Percentiles rank a stretch among this genome's conserved stretches.
These are phyloP conservation scores for Sporothrix pallida DNA, from an alignment of 2,329 filamentous ascomycete genomes.

Conservation along the genomic window DNA sequence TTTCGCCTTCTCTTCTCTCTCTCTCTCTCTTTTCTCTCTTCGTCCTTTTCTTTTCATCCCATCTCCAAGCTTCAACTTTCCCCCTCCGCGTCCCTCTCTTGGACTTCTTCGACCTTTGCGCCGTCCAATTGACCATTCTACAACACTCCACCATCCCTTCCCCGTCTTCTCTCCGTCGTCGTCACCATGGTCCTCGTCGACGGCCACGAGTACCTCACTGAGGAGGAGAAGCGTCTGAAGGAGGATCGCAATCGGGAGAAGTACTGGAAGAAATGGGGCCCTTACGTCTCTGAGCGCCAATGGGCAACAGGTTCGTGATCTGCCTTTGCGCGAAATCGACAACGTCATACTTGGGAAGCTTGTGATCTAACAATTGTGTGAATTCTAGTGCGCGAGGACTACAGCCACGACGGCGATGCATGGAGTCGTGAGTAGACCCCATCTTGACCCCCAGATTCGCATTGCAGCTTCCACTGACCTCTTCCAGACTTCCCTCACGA, in stretches of 20 bases:
- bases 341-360: neutral
- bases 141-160: neutral
- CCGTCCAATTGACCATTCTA: slow-evolving; percentile 21
- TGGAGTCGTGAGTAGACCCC: slow-evolving; percentile 80
- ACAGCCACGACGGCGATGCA: slow-evolving; percentile 85
- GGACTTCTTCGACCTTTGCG: neutral
- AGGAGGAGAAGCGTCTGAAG: slow-evolving; percentile 88
- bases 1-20: neutral
- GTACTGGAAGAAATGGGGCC: slow-evolving; percentile 99
- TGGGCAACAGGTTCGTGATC: slow-evolving; percentile 81
- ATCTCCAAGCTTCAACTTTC: neutral
- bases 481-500: slow-evolving; percentile 87
- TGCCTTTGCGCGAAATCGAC: neutral
- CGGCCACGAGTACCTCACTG: slow-evolving; percentile 82
- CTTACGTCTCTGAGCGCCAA: slow-evolving; percentile 91
- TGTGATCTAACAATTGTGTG: slow-evolving; percentile 24
- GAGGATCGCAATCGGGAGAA: slow-evolving; percentile 81
- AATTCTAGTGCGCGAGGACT: slow-evolving; percentile 70
- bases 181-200: slow-evolving; percentile 84
- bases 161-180: neutral
- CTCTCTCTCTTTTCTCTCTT: neutral
- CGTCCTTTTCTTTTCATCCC: neutral
- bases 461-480: slow-evolving; percentile 27
- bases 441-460: slow-evolving; percentile 13
- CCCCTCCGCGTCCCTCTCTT: too few relatives aligned